phyloP scores from a whole-genome alignment of 2,329 filamentous ascomycete genomes.

The Monilinia fructigena region DNA sequence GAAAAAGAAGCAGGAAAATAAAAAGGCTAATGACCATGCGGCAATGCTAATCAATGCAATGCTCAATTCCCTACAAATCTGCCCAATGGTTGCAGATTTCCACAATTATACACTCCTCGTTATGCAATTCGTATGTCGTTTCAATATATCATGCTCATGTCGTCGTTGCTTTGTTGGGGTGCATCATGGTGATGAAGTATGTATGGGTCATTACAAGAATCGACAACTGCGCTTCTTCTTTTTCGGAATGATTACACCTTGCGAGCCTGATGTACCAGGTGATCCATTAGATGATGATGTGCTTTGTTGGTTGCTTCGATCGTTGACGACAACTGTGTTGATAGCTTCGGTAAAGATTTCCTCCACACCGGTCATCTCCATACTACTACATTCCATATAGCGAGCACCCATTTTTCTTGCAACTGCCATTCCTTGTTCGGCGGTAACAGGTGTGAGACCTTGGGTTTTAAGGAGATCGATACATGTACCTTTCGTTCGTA shows the following conservation, averaged over 20 bases:
- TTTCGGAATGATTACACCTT: conserved; percentile 48
- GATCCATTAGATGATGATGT: conserved; percentile 24
- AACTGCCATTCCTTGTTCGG: conserved; percentile 82
- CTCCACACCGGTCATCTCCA: conserved; percentile 93
- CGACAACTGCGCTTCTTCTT: conserved; percentile 84
- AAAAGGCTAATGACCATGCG: conserved; percentile 5
- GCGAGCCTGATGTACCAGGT: conserved; percentile 40
- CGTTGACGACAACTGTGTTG: conserved; percentile 81
- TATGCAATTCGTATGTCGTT: conserved; percentile 39
- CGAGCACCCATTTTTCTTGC: conserved; percentile 90
- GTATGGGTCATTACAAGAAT: conserved; percentile 57
- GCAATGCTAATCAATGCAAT: conserved; percentile 24
- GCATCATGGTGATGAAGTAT: conserved; percentile 18
- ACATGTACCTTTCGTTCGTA: conserved; percentile 91
- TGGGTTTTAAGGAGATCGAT: conserved; percentile 99
- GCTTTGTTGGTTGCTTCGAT: conserved; percentile 55
- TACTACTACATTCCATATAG: conserved; percentile 98
- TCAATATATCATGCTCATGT: conserved; percentile 33
- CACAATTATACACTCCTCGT: conserved; percentile 32
- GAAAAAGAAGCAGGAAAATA: conserved; percentile 13
- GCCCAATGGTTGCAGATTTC: conserved; percentile 18
- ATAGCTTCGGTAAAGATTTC: conserved; percentile 95
- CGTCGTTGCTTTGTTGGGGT: conserved; percentile 10
- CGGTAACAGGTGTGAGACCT: conserved; percentile 90
- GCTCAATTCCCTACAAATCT: conserved; percentile 24